These are phyloP conservation scores for Fusarium sulawesiense DNA, from an alignment of 2,329 filamentous ascomycete species.

Conservation along the genomic window DNA sequence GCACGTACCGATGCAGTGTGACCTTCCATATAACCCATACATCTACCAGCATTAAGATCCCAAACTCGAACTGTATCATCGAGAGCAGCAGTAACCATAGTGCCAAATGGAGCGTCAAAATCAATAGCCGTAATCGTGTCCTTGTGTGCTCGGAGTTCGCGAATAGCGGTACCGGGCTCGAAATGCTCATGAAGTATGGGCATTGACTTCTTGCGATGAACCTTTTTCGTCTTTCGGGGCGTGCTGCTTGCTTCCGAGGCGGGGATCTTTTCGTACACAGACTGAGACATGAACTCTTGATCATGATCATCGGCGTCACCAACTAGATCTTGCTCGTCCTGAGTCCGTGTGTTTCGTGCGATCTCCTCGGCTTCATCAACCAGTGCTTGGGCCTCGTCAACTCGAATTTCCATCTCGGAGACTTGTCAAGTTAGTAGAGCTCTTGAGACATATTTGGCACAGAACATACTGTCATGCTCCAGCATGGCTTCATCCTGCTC, in stretches of 20 bases:
- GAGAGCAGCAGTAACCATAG: slow-evolving; percentile 89
- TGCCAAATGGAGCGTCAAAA: slow-evolving; percentile 97
- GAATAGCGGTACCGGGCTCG: slow-evolving; percentile 87
- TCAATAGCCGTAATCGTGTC: slow-evolving; percentile 91
- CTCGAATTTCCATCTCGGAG: slow-evolving; percentile 69
- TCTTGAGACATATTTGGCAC: background rate
- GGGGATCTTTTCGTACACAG: slow-evolving; percentile 93
- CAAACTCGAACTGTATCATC: slow-evolving; percentile 96
- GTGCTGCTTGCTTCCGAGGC: slow-evolving; percentile 59
- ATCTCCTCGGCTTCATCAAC: slow-evolving; percentile 69
- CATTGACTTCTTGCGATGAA: slow-evolving; percentile 82
- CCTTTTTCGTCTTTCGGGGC: slow-evolving; percentile 62
- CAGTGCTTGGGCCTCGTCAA: slow-evolving; percentile 71
- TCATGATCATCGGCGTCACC: slow-evolving; percentile 62
- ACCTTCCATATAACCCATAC: slow-evolving; percentile 90
- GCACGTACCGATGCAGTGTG: slow-evolving; percentile 94
- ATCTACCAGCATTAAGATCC: slow-evolving; percentile 94
- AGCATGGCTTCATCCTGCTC: slow-evolving; percentile 92
- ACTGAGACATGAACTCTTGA: slow-evolving; percentile 91
- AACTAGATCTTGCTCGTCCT: slow-evolving; percentile 65
- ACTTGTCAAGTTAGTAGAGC: slow-evolving; percentile 60
- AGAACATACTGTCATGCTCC: slow-evolving; percentile 82
- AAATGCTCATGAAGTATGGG: slow-evolving; percentile 96
- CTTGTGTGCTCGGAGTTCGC: slow-evolving; percentile 87
- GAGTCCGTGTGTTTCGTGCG: slow-evolving; percentile 62